A percentile compares a stretch with the other conserved stretches of the same genome.
Evolutionary conservation across 345 rosid genomes (phyloP).

Genomic region (Salix caprea): DNA sequence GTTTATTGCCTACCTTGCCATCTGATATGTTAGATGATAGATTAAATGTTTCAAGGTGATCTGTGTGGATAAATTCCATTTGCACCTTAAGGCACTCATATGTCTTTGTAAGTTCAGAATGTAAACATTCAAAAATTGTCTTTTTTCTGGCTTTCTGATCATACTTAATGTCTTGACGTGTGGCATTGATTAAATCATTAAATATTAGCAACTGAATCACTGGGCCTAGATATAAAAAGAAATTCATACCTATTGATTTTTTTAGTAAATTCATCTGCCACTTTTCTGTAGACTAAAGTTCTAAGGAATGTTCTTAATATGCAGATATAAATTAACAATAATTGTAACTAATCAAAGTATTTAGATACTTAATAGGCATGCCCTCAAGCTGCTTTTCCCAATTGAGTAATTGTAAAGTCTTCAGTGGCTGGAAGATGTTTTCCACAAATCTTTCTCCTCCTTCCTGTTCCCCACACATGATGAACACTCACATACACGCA

Average conservation of each 20-base stretch:
- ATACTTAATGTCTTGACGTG: neutral
- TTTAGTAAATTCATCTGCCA: neutral
- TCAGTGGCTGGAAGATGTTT: neutral
- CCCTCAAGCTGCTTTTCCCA: neutral
- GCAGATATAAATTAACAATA: neutral
- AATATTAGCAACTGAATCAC: neutral
- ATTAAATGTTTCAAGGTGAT: neutral
- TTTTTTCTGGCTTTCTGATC: neutral
- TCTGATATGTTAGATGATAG: neutral
- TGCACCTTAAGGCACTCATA: neutral
- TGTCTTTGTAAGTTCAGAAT: neutral
- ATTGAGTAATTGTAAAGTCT: neutral
- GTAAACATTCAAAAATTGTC: neutral
- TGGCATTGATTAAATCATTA: neutral
- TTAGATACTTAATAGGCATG: neutral
- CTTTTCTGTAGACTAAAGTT: neutral
- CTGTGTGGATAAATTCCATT: neutral
- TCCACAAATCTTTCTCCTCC: neutral
- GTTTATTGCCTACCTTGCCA: neutral
- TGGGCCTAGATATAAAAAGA: neutral
- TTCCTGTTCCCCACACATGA: neutral
- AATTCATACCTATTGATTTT: no score
- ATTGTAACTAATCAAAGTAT: neutral
- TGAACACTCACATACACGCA: neutral
- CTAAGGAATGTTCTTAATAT: neutral